phyloP scores from a whole-genome alignment of 495 filamentous ascomycete genomes.

The Aspergillus ostianus region DNA sequence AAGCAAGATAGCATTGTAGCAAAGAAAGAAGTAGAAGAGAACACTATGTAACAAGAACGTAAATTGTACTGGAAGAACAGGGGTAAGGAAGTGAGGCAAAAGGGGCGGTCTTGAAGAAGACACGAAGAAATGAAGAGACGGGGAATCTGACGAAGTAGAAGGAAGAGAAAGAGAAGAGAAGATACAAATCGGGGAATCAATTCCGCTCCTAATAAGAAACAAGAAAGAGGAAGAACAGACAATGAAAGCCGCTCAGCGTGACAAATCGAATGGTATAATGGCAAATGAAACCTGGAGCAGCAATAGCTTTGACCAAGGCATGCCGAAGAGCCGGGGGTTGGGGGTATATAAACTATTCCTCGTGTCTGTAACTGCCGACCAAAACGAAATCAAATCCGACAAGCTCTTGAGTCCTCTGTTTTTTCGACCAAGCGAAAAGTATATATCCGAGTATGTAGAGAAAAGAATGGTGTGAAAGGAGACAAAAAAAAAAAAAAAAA shows the following conservation, averaged over 20 bases:
- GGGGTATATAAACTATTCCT: not conserved
- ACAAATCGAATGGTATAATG: constrained; percentile 14
- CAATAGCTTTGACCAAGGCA: constrained; percentile 1
- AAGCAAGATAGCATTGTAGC: not conserved
- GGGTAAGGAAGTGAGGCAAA: not conserved
- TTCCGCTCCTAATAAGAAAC: constrained; percentile 2
- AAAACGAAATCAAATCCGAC: not conserved
- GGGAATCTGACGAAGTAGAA: constrained; percentile 8
- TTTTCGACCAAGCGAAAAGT: constrained; percentile 10
- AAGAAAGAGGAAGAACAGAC: constrained; percentile 12
- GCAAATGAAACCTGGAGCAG: constrained; percentile 12
- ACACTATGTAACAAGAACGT: constrained; percentile 13
- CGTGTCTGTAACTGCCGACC: not conserved
- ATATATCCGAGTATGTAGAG: constrained; percentile 14
- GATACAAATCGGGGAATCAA: constrained; percentile 15
- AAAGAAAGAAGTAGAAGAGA: constrained; percentile 7
- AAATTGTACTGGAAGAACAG: constrained; percentile 4
- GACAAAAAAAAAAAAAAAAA: constrained; percentile 14
- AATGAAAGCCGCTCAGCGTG: constrained; percentile 16
- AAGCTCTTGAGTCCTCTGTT: constrained; percentile 3
- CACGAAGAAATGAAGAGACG: constrained; percentile 5
- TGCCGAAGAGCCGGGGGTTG: not conserved
- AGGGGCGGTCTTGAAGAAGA: not conserved
- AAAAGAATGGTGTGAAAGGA: constrained; percentile 10
- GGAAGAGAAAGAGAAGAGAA: constrained; percentile 20